Percentiles rank a stretch among this genome's conserved stretches.
Evolutionary conservation across 495 filamentous ascomycete species (phyloP).

Genomic region (Neurospora sp.): DNA sequence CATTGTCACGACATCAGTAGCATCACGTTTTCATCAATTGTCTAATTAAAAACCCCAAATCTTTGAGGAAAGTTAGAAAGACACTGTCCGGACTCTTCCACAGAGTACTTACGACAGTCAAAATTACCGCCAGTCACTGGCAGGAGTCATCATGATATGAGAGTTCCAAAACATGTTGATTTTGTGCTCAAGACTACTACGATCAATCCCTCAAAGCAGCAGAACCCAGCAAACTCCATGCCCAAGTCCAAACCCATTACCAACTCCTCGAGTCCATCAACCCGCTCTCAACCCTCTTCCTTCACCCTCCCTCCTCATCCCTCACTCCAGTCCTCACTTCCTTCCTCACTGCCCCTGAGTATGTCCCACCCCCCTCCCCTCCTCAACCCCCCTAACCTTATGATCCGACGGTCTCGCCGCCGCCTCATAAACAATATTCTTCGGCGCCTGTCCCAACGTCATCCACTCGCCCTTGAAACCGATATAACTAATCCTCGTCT

Average conservation of each 20-base stretch:
- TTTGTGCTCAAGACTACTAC: not conserved
- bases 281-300: too few species aligned
- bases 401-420: conserved; percentile 89
- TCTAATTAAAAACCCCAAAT: not conserved
- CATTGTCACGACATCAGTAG: not conserved
- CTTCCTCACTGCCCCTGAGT: not conserved
- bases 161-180: not conserved
- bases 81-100: not conserved
- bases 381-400: conserved; percentile 36
- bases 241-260: too few species aligned
- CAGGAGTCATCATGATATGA: not conserved
- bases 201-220: too few species aligned
- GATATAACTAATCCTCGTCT: conserved; percentile 69
- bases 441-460: conserved; percentile 70
- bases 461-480: conserved; percentile 92
- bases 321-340: too few species aligned
- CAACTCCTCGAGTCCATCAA: too few species aligned
- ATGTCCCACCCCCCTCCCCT: conserved; percentile 11
- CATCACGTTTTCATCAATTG: not conserved
- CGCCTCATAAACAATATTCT: conserved; percentile 83
- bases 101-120: not conserved
- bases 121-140: not conserved
- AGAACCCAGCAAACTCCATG: too few species aligned
- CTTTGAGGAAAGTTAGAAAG: not conserved
- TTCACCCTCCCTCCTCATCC: too few species aligned